phyloP scores from a whole-genome alignment of 352 stramenopile genomes.

The Pythium apleroticum region DNA sequence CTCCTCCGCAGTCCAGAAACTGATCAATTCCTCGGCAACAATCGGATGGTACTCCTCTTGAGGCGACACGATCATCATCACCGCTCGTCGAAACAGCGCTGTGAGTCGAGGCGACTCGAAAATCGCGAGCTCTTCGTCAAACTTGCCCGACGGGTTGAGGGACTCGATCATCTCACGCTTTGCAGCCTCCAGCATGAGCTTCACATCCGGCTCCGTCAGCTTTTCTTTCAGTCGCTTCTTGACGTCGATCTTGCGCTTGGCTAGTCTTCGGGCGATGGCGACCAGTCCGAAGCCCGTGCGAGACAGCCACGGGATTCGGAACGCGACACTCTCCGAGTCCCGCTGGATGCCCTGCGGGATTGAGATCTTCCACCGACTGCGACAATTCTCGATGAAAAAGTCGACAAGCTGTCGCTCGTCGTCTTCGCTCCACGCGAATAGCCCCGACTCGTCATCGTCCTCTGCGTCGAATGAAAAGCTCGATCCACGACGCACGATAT shows the following conservation, averaged over 20 bases:
- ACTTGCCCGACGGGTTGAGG: slow-evolving; percentile 47
- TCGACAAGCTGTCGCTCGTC: slow-evolving; percentile 60
- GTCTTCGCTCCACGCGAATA: slow-evolving; percentile 51
- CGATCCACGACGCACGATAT: slow-evolving; percentile 1
- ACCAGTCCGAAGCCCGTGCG: slow-evolving; percentile 62
- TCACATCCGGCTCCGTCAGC: slow-evolving; percentile 54
- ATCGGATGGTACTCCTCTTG: slow-evolving; percentile 75
- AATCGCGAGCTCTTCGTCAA: slow-evolving; percentile 72
- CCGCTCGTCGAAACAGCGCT: slow-evolving; percentile 69
- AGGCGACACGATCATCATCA: slow-evolving; percentile 81
- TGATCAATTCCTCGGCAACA: slow-evolving; percentile 81
- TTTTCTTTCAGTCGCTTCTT: slow-evolving; percentile 79
- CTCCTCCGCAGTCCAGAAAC: slow-evolving; percentile 68
- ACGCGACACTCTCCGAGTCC: slow-evolving; percentile 53
- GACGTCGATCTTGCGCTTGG: slow-evolving; percentile 73
- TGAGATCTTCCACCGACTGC: slow-evolving; percentile 56
- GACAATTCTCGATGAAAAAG: slow-evolving; percentile 71
- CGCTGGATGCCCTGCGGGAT: slow-evolving; percentile 64
- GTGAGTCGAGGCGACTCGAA: slow-evolving; percentile 53
- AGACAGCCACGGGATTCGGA: slow-evolving; percentile 61
- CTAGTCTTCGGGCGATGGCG: slow-evolving; percentile 58
- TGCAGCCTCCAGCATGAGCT: slow-evolving; percentile 52
- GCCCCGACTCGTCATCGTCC: slow-evolving; percentile 20
- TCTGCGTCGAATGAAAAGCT: slow-evolving; percentile 10
- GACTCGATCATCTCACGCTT: slow-evolving; percentile 49